Base-by-base conservation (phyloP, 2,329 filamentous ascomycete species). In the Diaporthe ampelina region DNA sequence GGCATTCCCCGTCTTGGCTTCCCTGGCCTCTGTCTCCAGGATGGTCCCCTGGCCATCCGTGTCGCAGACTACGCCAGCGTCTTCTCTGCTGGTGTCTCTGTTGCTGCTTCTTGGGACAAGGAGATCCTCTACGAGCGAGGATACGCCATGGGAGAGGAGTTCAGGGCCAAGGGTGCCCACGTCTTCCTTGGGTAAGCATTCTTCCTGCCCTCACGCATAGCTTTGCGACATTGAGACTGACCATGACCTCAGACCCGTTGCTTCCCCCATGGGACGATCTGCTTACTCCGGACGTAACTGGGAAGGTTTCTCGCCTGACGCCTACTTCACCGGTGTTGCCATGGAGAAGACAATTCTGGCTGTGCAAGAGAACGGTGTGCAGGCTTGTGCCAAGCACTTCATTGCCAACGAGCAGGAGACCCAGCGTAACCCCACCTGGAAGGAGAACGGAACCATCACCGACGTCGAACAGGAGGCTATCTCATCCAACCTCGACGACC, bases 361-460 rank as follows among this genome's bases (percentile, higher is more conserved):
- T 76, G 95, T 96, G 67, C 94, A 97, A 80, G 90, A 92, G 79
- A 90, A 91, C 3, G 94, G 94, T 81, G 90, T 95, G 67, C 92
- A 97, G 83, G 93, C 94, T 76, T 94, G 92, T 80, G 93, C 92
- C 40, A 95, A 95, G 86, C 93, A 95, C 81, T 94, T 85, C 81
- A 90, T 94, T 75, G 87, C 84, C 70, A 93, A 94, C 78, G 92
- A 94, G 83, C 94, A 94, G 83, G 89, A 91, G 80, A 87, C 91
- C 10, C 78, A 83, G 57, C 81, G 80, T 17, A 82, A 80, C 48
- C 76, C 76, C 19, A 67, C 72, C 4, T 73, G 56, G 35, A 10
- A 70, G 15, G 9, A 26, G 59, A 73, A 63, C 87, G 87, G 45
- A 88, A 86, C 78, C 19, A 4, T 63, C 40, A 74, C 74, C 15